Base-by-base conservation (phyloP, 2,329 filamentous ascomycete genomes). In the Paraphoma sp. region DNA sequence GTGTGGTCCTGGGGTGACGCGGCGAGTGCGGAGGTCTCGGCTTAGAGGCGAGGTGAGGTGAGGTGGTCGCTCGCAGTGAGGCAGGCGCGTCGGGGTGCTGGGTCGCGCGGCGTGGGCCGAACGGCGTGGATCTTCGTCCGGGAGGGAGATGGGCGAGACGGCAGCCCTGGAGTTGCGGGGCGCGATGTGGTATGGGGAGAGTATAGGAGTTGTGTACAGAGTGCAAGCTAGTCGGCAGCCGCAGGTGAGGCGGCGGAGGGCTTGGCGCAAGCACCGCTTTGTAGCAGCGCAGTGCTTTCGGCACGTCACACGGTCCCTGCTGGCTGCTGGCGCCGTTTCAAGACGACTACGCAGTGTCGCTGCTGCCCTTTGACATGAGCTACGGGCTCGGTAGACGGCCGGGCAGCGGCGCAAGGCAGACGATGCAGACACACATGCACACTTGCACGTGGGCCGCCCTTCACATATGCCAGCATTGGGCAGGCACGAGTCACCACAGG, bases 21-120 rank as follows among this genome's bases (percentile, higher is more conserved):
- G 70, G 73, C 71, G 69, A 55, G 61, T 54, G 67, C 65, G 69
- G 70, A 70, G 69, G 68, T 60, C 14, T 67, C 65, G 69, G 69
- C 62, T 65, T 63, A 53, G 65, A 59, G 56, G 31, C 54, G 65
- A 59, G 56, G 31, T 40, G 51, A 29, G 48, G n/a, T 45, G 51
- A 29, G 48, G n/a, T 45, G 40, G 36, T 53, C 28, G 51, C 33
- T 36, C 30, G 31, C 17, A 14, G 23, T 52, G 51, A 48, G 59
- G 53, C 60, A 55, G 65, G 53, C 62, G 64, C 59, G 57, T 48
- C 54, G 56, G 54, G 42, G 56, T 66, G 62, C 55, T 57, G 55
- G 48, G 60, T 42, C 62, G 68, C 62, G 68, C 62, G 62, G 64
- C 40, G 54, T 60, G 57, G 57, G 63, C 63, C 62, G 62, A 65